Conservation (phyloP, 169 alveolate genomes). For the Perkinsus chesapeaki region DNA sequence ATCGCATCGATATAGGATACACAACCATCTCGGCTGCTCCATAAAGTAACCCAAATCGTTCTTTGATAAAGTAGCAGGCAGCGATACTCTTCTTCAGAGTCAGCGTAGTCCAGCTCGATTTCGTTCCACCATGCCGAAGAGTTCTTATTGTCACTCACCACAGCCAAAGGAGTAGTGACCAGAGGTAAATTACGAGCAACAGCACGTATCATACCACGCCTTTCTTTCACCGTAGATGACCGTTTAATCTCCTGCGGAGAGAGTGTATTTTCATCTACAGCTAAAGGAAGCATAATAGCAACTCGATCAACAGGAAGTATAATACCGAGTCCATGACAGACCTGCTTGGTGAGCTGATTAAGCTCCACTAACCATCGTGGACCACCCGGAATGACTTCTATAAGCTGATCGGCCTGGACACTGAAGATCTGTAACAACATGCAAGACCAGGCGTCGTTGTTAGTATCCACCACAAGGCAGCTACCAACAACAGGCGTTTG, state of each 20-base stretch:
- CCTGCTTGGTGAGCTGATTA: not conserved
- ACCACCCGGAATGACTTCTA: not conserved
- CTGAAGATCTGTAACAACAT: not conserved
- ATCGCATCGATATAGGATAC: not conserved
- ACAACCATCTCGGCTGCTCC: not conserved
- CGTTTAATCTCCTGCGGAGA: not conserved
- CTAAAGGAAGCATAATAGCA: not conserved
- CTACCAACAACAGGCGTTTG: not conserved
- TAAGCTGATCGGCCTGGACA: not conserved
- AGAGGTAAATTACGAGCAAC: not conserved
- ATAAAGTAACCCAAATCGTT: not conserved
- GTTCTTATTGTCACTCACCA: not conserved
- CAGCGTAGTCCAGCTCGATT: not conserved
- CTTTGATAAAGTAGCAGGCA: not conserved
- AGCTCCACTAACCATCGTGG: not conserved
- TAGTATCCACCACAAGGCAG: not conserved
- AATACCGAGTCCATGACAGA: not conserved
- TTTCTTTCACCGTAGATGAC: not conserved
- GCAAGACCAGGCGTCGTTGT: not conserved
- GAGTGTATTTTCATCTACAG: not conserved
- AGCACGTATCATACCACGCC: not conserved
- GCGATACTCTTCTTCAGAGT: not conserved
- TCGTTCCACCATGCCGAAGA: not conserved
- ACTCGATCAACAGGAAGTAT: not conserved
- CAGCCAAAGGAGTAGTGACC: not conserved